Conservation (phyloP, 2,329 filamentous ascomycete genomes). For the Aureobasidium lini region DNA sequence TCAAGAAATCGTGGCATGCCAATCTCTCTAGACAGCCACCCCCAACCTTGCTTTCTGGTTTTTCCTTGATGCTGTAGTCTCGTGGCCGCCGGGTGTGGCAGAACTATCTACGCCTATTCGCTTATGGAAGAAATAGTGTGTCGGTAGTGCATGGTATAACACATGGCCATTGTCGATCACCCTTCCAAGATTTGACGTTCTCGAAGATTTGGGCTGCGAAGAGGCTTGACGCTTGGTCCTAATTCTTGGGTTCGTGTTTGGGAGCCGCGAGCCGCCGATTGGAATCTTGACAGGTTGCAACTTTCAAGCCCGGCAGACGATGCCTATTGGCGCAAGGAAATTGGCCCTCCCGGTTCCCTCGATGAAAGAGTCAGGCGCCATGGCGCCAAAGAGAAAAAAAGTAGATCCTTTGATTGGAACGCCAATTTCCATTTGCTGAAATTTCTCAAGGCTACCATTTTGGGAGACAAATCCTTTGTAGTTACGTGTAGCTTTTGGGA, state of each 20-base stretch:
- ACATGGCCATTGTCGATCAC: slow-evolving; percentile 13
- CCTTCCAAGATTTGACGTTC: slow-evolving; percentile 10
- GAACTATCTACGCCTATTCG: slow-evolving; percentile 7
- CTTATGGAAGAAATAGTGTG: slow-evolving; percentile 9
- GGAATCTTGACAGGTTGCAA: slow-evolving; percentile 14
- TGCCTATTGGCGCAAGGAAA: slow-evolving; percentile 8
- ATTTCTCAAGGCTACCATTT: slow-evolving; percentile 4
- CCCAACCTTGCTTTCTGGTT: background rate
- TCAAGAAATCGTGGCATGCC: background rate
- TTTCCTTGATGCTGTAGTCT: slow-evolving; percentile 1
- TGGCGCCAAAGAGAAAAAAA: slow-evolving; percentile 2
- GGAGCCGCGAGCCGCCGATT: slow-evolving; percentile 13
- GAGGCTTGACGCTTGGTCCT: slow-evolving; percentile 13
- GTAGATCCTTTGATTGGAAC: background rate
- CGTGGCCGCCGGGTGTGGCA: slow-evolving; percentile 7
- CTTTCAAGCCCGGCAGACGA: background rate
- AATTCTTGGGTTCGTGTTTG: slow-evolving; percentile 6
- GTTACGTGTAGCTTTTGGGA: slow-evolving; percentile 4
- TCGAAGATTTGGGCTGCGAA: slow-evolving; percentile 13
- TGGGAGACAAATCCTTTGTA: background rate
- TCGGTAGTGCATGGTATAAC: slow-evolving; percentile 10
- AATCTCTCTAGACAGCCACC: slow-evolving; percentile 1
- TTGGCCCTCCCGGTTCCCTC: background rate
- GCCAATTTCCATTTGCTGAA: slow-evolving; percentile 8
- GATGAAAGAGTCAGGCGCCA: slow-evolving; percentile 6